Evolutionary conservation across 805 yeast species (phyloP), one percentile per base, ranked within the genome.

Genomic region (Millerozyma acaciae): DNA sequence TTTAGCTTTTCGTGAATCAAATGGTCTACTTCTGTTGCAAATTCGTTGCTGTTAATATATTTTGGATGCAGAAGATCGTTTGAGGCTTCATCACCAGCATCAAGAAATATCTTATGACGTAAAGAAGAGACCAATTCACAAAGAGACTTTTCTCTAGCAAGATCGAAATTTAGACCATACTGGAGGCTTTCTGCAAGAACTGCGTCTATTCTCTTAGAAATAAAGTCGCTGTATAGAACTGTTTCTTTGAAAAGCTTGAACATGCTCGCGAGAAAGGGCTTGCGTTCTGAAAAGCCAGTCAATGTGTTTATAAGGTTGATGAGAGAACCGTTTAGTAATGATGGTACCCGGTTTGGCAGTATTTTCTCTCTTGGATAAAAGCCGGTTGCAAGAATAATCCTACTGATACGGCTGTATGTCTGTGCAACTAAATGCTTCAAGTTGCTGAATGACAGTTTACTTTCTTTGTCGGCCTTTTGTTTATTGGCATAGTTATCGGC

Each of bases 311-410:
- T 5, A 17, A 48, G 34, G 5, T 21, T 8, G 19, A 42, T 38
- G 5, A 43, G 6, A 12, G 48, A 37, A 22, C 37, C 34, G 10
- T 37, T 28, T 9, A 48, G n/a, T n/a, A n/a, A n/a, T n/a, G n/a
- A n/a, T n/a, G n/a, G n/a, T n/a, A n/a, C n/a, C n/a, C n/a, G n/a
- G n/a, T n/a, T n/a, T n/a, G n/a, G n/a, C n/a, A n/a, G n/a, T n/a
- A n/a, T n/a, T n/a, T n/a, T n/a, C n/a, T n/a, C n/a, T n/a, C n/a
- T n/a, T n/a, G n/a, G n/a, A n/a, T n/a, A n/a, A n/a, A n/a, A n/a
- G n/a, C n/a, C n/a, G n/a, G n/a, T n/a, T n/a, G n/a, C n/a, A n/a
- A n/a, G n/a, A n/a, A n/a, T n/a, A n/a, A n/a, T n/a, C n/a, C n/a
- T n/a, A n/a, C n/a, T n/a, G n/a, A n/a, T n/a, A n/a, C n/a, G n/a